Percentiles rank a stretch among this genome's conserved stretches.
These are phyloP conservation scores for Scheffersomyces titani DNA, from an alignment of 1,139 yeast species.

Conservation along the genomic window DNA sequence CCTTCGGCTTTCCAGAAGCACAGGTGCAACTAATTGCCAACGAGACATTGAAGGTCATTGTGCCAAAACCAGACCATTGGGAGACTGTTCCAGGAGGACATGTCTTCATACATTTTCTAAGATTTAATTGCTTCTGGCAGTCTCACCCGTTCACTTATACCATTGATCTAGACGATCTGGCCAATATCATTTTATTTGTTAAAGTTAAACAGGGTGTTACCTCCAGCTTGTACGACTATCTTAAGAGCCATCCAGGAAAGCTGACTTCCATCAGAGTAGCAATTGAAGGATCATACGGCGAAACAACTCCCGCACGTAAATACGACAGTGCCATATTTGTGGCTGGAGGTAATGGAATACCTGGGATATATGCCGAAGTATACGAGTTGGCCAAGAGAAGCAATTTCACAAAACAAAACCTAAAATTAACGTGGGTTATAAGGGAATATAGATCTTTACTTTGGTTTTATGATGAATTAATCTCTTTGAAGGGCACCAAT, in stretches of 20 bases:
- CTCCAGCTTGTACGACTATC: slow-evolving; percentile 26
- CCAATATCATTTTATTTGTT: slow-evolving; percentile 39
- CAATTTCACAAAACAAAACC: slow-evolving; percentile 10
- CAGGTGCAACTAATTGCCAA: slow-evolving; percentile 31
- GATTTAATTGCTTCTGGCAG: slow-evolving; percentile 63
- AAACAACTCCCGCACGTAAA: slow-evolving; percentile 16
- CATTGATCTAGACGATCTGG: slow-evolving; percentile 30
- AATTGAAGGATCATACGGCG: slow-evolving; percentile 28
- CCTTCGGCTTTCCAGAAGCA: slow-evolving; percentile 44
- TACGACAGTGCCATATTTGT: slow-evolving; percentile 23
- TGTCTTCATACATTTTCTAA: slow-evolving; percentile 57
- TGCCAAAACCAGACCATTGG: slow-evolving; percentile 46
- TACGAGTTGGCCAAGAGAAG: slow-evolving; percentile 7
- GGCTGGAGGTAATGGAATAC: slow-evolving; percentile 32
- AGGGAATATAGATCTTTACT: slow-evolving; percentile 17
- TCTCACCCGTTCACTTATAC: slow-evolving; percentile 72
- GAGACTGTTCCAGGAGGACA: slow-evolving; percentile 61
- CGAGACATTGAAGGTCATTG: slow-evolving; percentile 41
- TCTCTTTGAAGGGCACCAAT: slow-evolving; percentile 11
- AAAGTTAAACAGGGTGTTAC: slow-evolving; percentile 52
- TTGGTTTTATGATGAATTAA: slow-evolving; percentile 22
- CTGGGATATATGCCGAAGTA: slow-evolving; percentile 25
- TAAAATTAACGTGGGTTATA: slow-evolving; percentile 22
- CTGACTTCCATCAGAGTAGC: slow-evolving; percentile 19
- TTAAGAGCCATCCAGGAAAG: slow-evolving; percentile 20